phyloP scores from a whole-genome alignment of 495 filamentous ascomycete species.

The Podospora sp. region DNA sequence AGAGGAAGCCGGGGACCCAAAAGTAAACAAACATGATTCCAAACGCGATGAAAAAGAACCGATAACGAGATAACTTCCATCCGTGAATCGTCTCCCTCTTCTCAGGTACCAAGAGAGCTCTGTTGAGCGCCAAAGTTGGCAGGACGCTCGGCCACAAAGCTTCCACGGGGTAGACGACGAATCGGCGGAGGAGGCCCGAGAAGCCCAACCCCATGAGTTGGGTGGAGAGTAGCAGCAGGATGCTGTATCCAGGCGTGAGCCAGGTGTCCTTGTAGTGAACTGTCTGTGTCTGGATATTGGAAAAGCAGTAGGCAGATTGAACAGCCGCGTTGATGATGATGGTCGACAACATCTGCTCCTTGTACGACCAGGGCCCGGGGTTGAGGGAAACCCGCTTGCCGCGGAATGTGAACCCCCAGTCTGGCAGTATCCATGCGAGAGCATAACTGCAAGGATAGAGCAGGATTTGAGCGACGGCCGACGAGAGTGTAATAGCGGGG shows the following conservation, averaged over 20 bases:
- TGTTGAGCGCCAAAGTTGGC: slow-evolving; percentile 19
- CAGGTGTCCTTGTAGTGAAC: slow-evolving; percentile 6
- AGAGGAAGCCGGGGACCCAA: slow-evolving; percentile 31
- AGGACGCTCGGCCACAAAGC: slow-evolving; percentile 21
- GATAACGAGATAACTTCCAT: slow-evolving; percentile 31
- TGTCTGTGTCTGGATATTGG: slow-evolving; percentile 8
- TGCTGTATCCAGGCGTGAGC: slow-evolving; percentile 23
- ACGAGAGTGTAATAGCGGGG: slow-evolving; percentile 24
- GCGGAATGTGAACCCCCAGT: slow-evolving; percentile 19
- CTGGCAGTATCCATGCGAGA: slow-evolving; percentile 23
- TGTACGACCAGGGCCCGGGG: slow-evolving; percentile 38
- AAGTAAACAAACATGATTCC: slow-evolving; percentile 30
- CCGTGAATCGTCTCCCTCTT: slow-evolving; percentile 18
- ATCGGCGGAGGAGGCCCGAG: slow-evolving; percentile 46
- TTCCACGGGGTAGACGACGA: slow-evolving; percentile 40
- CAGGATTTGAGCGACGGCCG: slow-evolving; percentile 30
- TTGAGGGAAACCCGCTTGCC: slow-evolving; percentile 27
- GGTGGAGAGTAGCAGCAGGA: slow-evolving; percentile 28
- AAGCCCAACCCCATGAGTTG: slow-evolving; percentile 42
- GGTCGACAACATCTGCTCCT: slow-evolving; percentile 39
- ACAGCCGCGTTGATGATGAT: slow-evolving; percentile 18
- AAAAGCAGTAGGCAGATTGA: slow-evolving; percentile 12
- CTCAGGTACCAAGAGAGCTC: slow-evolving; percentile 12
- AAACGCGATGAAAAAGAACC: slow-evolving; percentile 28
- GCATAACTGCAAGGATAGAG: slow-evolving; percentile 28